Percentiles rank a stretch among this genome's conserved stretches.
phyloP scores from a whole-genome alignment of 805 yeast genomes.

The Millerago galiae region DNA sequence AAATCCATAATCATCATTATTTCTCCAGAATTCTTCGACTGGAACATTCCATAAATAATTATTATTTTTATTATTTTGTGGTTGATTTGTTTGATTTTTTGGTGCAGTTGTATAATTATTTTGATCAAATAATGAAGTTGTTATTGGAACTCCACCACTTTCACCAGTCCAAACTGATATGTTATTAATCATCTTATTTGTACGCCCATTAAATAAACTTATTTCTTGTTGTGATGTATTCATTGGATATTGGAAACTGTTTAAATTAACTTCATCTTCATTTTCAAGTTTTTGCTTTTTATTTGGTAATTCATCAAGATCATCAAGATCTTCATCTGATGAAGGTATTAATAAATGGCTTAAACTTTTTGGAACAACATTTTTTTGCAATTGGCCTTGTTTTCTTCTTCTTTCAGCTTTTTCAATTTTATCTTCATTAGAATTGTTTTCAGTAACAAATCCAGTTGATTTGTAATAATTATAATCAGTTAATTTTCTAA shows the following conservation, averaged over 20 bases:
- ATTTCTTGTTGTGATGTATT: slow-evolving; percentile 13
- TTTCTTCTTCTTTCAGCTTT: slow-evolving; percentile 43
- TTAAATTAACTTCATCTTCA: slow-evolving; percentile 12
- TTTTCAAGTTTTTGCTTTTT: slow-evolving; percentile 10
- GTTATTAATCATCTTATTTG: slow-evolving; percentile 54
- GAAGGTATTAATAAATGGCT: slow-evolving; percentile 41
- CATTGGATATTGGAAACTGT: slow-evolving; percentile 16
- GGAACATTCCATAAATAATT: slow-evolving; percentile 26
- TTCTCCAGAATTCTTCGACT: slow-evolving; percentile 42
- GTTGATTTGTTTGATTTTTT: not conserved
- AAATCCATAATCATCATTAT: slow-evolving; percentile 43
- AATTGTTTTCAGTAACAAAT: slow-evolving; percentile 18
- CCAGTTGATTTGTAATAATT: slow-evolving; percentile 21
- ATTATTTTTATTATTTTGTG: not conserved
- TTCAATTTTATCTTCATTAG: slow-evolving; percentile 36
- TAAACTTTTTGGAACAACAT: slow-evolving; percentile 48
- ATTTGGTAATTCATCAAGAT: slow-evolving; percentile 5
- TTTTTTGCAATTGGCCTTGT: slow-evolving; percentile 44
- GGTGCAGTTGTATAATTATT: slow-evolving; percentile 8
- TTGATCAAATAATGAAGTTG: slow-evolving; percentile 22
- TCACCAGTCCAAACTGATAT: slow-evolving; percentile 56
- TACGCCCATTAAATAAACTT: slow-evolving; percentile 33
- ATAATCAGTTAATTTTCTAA: slow-evolving; percentile 31
- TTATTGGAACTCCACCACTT: slow-evolving; percentile 27
- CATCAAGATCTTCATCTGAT: slow-evolving; percentile 18